A percentile compares a stretch with the other conserved stretches of the same genome.
phyloP scores from a whole-genome alignment of 345 rosid genomes.

The Syzygium oleosum region DNA sequence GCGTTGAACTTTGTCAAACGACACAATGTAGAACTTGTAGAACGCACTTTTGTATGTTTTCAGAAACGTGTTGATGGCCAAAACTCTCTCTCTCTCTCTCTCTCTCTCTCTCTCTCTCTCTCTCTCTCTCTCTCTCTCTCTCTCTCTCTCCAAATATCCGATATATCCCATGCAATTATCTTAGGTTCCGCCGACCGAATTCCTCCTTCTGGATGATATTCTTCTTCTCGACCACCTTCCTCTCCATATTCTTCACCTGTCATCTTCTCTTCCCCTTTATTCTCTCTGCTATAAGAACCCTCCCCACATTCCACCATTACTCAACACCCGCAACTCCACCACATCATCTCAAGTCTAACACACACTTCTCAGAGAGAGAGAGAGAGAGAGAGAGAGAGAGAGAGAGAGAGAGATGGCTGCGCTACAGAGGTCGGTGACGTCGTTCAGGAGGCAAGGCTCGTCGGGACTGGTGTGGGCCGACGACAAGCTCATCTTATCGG shows the following conservation, averaged over 20 bases:
- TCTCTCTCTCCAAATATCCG: not conserved
- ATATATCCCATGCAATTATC: not conserved
- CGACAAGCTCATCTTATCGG: constrained; percentile 23
- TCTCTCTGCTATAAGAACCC: not conserved
- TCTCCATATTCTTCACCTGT: not conserved
- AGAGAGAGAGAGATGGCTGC: constrained; percentile 10
- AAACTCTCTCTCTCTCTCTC: not conserved
- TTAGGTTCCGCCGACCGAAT: not conserved
- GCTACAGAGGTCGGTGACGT: constrained; percentile 59
- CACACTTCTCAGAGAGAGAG: not conserved
- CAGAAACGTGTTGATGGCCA: not conserved
- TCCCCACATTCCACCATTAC: not conserved
- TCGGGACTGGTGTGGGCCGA: constrained; percentile 82
- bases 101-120: not conserved
- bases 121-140: too few species aligned
- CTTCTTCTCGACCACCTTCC: not conserved
- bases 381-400: not conserved
- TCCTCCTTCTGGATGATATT: not conserved
- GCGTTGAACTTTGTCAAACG: not conserved
- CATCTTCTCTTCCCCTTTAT: not conserved
- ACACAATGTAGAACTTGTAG: not conserved
- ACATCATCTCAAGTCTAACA: not conserved
- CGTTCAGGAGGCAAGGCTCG: constrained; percentile 86
- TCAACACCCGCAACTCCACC: not conserved
- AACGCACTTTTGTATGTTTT: not conserved